Conservation (phyloP, 2,329 filamentous ascomycete species). For the Pseudopithomyces chartarum region DNA sequence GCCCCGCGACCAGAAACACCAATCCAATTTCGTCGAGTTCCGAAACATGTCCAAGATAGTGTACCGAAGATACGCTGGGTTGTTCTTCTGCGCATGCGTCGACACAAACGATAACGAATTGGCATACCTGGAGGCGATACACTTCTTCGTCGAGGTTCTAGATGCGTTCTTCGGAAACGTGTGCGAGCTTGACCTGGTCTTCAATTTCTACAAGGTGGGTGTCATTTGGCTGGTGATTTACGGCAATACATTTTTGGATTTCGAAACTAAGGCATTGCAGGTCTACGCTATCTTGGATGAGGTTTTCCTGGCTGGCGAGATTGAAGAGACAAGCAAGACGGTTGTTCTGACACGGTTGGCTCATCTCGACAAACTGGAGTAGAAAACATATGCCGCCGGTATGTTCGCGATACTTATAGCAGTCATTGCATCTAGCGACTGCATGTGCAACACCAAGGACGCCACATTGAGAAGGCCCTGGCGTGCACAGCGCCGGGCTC, state of each 20-base stretch:
- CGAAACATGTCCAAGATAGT: constrained; percentile 90
- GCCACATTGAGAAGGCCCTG: neutral
- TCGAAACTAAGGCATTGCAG: constrained; percentile 46
- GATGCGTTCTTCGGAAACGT: constrained; percentile 99
- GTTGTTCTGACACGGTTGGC: constrained; percentile 93
- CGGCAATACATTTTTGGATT: too few relatives aligned
- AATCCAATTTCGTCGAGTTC: constrained; percentile 98
- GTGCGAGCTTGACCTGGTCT: constrained; percentile 90
- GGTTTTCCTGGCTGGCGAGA: constrained; percentile 96
- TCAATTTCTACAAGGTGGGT: constrained; percentile 71
- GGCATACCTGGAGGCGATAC: constrained; percentile 94
- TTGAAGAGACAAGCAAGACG: constrained; percentile 98
- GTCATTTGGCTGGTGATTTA: too few relatives aligned
- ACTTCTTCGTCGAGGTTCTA: constrained; percentile 98
- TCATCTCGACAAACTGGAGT: constrained; percentile 96
- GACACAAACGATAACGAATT: constrained; percentile 99
- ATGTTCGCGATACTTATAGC: too few relatives aligned
- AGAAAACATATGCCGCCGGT: neutral
- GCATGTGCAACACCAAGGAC: too few relatives aligned
- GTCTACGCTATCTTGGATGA: constrained; percentile 99
- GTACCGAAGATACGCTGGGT: constrained; percentile 93
- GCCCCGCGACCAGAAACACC: constrained; percentile 97
- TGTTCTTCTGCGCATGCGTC: constrained; percentile 99
- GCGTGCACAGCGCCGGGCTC: too few relatives aligned
- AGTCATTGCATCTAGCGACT: too few relatives aligned